Evolutionary conservation across 495 filamentous ascomycete genomes (phyloP).

Genomic region (Daldinia loculata): DNA sequence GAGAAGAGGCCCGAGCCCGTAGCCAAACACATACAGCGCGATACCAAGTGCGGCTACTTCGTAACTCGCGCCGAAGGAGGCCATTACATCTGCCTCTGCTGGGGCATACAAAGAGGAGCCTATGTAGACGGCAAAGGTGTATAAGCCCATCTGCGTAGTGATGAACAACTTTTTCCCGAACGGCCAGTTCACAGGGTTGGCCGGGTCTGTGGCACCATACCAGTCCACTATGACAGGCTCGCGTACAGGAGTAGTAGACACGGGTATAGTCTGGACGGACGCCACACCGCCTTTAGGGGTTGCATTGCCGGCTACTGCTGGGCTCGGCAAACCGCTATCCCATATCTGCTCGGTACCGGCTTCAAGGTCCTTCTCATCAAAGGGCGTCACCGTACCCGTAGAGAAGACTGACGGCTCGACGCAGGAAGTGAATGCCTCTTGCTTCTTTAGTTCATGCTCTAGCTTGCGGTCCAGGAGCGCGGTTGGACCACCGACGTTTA

Average conservation of each 20-base stretch:
- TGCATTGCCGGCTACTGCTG: not conserved
- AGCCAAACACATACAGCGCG: constrained; percentile 70
- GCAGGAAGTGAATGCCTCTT: constrained; percentile 1
- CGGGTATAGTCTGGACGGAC: constrained; percentile 3
- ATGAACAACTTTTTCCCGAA: constrained; percentile 51
- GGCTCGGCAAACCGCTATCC: constrained; percentile 6
- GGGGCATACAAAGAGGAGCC: constrained; percentile 59
- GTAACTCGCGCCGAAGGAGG: constrained; percentile 60
- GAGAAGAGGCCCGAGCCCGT: constrained; percentile 64
- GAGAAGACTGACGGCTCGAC: constrained; percentile 16
- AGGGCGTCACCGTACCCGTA: constrained; percentile 24
- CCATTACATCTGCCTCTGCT: constrained; percentile 53
- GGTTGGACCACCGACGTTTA: constrained; percentile 53
- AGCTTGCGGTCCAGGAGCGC: constrained; percentile 53
- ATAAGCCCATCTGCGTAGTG: constrained; percentile 61
- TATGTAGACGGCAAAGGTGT: constrained; percentile 61
- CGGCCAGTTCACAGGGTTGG: constrained; percentile 66
- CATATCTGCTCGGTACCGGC: constrained; percentile 16
- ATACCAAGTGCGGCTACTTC: constrained; percentile 63
- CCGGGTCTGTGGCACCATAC: constrained; percentile 60
- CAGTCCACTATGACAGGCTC: constrained; percentile 61
- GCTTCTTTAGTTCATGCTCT: constrained; percentile 17
- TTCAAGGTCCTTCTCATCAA: constrained; percentile 36
- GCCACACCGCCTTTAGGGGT: not conserved
- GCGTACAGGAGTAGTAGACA: not conserved